These are phyloP conservation scores for Mortierella sp. DNA, from an alignment of 371 early-diverging fungal genomes.

Conservation along the genomic window DNA sequence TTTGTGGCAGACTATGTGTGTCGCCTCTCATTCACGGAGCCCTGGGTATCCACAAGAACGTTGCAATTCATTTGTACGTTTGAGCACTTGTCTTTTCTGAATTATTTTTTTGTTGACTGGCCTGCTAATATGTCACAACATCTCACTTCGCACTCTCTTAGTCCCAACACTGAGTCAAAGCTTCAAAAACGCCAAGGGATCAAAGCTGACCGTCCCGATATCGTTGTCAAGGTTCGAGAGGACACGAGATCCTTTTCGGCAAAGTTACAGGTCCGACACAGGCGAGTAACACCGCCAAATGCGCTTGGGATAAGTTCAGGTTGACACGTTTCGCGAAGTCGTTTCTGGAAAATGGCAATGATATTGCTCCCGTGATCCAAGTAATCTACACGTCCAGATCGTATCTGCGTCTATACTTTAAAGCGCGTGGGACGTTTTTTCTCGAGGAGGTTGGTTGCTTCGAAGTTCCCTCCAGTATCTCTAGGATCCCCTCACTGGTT, in stretches of 20 bases:
- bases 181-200: slow-evolving; percentile 17
- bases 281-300: not conserved
- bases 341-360: slow-evolving; percentile 1
- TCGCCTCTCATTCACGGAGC: slow-evolving; percentile 20
- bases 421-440: not conserved
- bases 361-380: slow-evolving; percentile 6
- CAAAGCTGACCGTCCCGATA: slow-evolving; percentile 19
- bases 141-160: not conserved
- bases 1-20: slow-evolving; percentile 27
- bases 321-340: slow-evolving; percentile 15
- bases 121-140: no score
- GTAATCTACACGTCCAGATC: not conserved
- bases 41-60: slow-evolving; percentile 23
- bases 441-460: slow-evolving; percentile 9
- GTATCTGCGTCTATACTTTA: not conserved
- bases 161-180: slow-evolving; percentile 14
- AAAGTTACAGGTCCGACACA: slow-evolving; percentile 12
- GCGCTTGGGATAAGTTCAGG: slow-evolving; percentile 3
- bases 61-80: slow-evolving; percentile 25
- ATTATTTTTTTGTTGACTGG: no score
- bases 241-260: slow-evolving; percentile 5
- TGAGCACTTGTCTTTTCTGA: no score
- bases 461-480: slow-evolving; percentile 1
- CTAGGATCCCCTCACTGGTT: slow-evolving; percentile 6
- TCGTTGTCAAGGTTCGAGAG: slow-evolving; percentile 8